phyloP scores from a whole-genome alignment of 352 stramenopile species.

The Pythium myriotylum region DNA sequence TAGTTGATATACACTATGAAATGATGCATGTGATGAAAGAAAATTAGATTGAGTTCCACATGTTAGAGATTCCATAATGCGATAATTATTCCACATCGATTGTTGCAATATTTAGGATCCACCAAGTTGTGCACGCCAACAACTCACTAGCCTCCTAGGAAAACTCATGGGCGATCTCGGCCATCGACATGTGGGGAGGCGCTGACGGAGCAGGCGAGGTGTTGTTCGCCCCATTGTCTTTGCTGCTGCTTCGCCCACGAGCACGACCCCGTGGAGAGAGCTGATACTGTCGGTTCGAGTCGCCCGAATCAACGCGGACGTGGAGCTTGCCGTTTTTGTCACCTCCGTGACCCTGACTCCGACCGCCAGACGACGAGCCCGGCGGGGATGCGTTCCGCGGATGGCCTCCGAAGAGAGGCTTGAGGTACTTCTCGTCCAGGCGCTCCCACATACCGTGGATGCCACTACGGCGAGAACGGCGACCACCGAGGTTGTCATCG shows the following conservation, averaged over 20 bases:
- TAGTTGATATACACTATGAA: no score
- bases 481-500: slow-evolving; percentile 24
- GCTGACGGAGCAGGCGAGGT: neutral
- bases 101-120: slow-evolving; percentile 10
- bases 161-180: slow-evolving; percentile 52
- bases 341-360: neutral
- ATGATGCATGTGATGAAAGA: no score
- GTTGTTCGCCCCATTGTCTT: neutral
- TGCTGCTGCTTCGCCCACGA: slow-evolving; percentile 20
- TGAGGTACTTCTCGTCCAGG: slow-evolving; percentile 34
- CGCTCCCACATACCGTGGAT: slow-evolving; percentile 27
- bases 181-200: slow-evolving; percentile 38
- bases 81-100: neutral
- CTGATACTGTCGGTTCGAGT: slow-evolving; percentile 16
- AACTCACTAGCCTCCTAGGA: slow-evolving; percentile 9
- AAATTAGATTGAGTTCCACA: no score
- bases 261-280: slow-evolving; percentile 29
- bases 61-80: neutral
- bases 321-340: neutral
- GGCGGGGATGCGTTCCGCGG: slow-evolving; percentile 1
- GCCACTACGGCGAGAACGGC: slow-evolving; percentile 36
- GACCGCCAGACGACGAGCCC: neutral
- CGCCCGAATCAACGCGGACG: slow-evolving; percentile 4
- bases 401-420: slow-evolving; percentile 31
- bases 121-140: no score